Evolutionary conservation across 2,329 filamentous ascomycete genomes (phyloP).

Genomic region (Dothistroma septosporum): DNA sequence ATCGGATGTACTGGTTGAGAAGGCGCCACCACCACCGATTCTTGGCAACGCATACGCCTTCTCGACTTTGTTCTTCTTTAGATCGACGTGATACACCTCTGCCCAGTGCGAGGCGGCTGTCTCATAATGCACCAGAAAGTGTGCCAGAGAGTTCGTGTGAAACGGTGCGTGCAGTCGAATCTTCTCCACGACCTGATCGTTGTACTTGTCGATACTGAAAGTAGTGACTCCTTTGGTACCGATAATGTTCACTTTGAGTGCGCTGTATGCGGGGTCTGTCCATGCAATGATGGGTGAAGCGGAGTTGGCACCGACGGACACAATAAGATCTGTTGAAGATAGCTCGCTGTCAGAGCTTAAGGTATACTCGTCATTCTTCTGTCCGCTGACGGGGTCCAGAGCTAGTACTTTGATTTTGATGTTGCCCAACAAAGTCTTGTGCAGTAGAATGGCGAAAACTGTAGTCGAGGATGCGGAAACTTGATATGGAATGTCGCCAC

Average conservation of each 20-base stretch:
- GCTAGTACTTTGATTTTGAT: slow-evolving; percentile 73
- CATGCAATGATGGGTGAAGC: slow-evolving; percentile 71
- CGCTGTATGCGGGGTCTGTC: slow-evolving; percentile 60
- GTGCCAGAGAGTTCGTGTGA: slow-evolving; percentile 65
- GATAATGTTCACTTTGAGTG: slow-evolving; percentile 68
- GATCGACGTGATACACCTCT: slow-evolving; percentile 78
- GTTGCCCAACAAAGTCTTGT: slow-evolving; percentile 60
- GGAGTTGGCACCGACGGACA: slow-evolving; percentile 72
- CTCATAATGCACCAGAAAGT: slow-evolving; percentile 80
- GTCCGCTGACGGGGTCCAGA: slow-evolving; percentile 69
- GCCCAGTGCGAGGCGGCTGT: slow-evolving; percentile 70
- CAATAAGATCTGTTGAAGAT: slow-evolving; percentile 58
- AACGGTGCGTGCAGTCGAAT: slow-evolving; percentile 69
- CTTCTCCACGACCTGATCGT: slow-evolving; percentile 42
- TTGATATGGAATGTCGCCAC: slow-evolving; percentile 69
- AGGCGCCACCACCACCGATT: slow-evolving; percentile 64
- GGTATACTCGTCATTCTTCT: slow-evolving; percentile 65
- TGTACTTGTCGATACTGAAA: slow-evolving; percentile 42
- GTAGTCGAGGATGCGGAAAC: slow-evolving; percentile 64
- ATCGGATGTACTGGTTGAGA: slow-evolving; percentile 72
- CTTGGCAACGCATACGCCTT: slow-evolving; percentile 78
- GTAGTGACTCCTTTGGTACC: slow-evolving; percentile 44
- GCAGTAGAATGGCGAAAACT: slow-evolving; percentile 73
- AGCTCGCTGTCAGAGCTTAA: slow-evolving; percentile 74
- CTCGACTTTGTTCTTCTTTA: slow-evolving; percentile 63